These are phyloP conservation scores for Delitschia confertaspora DNA, from an alignment of 495 filamentous ascomycete species.

Conservation along the genomic window DNA sequence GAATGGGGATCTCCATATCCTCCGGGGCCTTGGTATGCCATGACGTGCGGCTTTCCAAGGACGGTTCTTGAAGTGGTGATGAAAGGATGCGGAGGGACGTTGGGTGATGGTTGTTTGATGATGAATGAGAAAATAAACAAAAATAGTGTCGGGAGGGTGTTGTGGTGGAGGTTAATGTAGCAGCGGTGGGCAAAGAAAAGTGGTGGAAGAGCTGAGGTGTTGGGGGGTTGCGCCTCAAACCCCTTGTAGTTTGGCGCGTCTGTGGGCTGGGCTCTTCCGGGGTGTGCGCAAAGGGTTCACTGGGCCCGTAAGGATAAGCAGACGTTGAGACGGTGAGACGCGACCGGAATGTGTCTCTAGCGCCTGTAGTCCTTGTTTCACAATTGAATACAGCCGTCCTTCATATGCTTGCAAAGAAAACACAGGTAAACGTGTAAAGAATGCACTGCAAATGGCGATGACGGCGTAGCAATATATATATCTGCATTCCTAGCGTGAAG, in stretches of 20 bases:
- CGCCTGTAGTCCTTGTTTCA: constrained; percentile 4
- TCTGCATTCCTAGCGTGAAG: too few relatives aligned
- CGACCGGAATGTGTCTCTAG: not conserved
- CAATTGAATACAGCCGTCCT: not conserved
- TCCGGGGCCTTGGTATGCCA: constrained; percentile 29
- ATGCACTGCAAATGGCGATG: too few relatives aligned
- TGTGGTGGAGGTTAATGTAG: constrained; percentile 2
- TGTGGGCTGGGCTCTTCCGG: constrained; percentile 1
- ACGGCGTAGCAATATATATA: too few relatives aligned
- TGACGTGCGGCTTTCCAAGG: constrained; percentile 20
- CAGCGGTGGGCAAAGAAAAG: constrained; percentile 1
- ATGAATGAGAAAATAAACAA: constrained; percentile 3
- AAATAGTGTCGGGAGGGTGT: constrained; percentile 5
- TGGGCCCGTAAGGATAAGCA: not conserved
- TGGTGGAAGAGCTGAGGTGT: constrained; percentile 11
- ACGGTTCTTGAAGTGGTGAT: constrained; percentile 1
- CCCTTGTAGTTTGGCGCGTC: constrained; percentile 5
- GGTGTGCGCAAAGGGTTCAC: constrained; percentile 6
- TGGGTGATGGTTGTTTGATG: not conserved
- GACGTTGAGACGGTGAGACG: not conserved
- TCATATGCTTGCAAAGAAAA: too few relatives aligned
- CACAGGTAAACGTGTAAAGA: too few relatives aligned
- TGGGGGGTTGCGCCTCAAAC: constrained; percentile 8
- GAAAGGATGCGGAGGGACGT: constrained; percentile 1
- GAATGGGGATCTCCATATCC: constrained; percentile 23